phyloP scores from a whole-genome alignment of 352 stramenopile species.

The Blastocystis sp. region DNA sequence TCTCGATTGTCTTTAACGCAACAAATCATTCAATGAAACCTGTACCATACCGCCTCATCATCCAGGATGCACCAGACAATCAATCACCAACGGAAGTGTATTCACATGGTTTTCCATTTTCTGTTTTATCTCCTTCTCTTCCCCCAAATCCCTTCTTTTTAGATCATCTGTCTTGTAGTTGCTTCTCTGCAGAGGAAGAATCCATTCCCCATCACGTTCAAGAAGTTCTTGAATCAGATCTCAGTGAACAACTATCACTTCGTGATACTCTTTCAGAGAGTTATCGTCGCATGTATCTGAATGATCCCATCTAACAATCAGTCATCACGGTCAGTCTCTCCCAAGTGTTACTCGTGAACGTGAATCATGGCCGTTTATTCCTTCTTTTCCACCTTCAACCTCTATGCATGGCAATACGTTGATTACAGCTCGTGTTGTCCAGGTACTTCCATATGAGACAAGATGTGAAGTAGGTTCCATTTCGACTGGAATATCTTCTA shows the following conservation, averaged over 20 bases:
- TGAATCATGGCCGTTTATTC: neutral
- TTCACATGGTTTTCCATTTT: constrained; percentile 29
- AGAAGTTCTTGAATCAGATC: neutral
- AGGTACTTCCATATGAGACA: neutral
- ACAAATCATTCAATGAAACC: neutral
- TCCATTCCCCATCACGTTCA: neutral
- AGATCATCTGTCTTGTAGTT: neutral
- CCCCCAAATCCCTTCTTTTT: neutral
- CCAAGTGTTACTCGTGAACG: neutral
- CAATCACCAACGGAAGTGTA: neutral
- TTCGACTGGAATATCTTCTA: neutral
- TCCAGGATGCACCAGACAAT: constrained; percentile 4
- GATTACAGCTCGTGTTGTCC: neutral
- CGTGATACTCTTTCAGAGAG: neutral
- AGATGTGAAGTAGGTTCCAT: neutral
- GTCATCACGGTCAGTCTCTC: neutral
- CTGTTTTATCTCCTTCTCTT: constrained; percentile 8
- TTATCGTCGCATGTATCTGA: neutral
- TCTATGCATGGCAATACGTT: neutral
- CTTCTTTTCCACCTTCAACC: neutral
- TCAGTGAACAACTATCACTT: neutral
- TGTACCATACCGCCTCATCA: neutral
- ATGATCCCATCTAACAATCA: neutral
- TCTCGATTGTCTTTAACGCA: neutral
- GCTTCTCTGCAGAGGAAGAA: neutral